Base-by-base conservation (phyloP, 2,329 filamentous ascomycete species). In the Capronia americana region DNA sequence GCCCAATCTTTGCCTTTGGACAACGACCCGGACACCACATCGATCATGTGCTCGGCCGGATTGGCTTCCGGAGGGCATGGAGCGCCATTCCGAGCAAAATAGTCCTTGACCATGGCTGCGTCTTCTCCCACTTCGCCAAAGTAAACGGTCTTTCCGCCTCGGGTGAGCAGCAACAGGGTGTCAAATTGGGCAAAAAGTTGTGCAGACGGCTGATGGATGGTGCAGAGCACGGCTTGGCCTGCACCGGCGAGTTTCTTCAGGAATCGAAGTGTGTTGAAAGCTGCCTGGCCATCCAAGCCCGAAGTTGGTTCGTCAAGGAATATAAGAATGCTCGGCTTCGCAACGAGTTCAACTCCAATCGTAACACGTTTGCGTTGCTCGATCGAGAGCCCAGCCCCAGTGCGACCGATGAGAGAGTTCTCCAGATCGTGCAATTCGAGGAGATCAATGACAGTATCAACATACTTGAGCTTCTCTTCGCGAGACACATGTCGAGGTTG, bases 231-330 rank as follows among this genome's bases (percentile, higher is more conserved):
- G 3, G 88, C 88, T 72, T 91, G 87, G 0, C 88, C 88, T 24
- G 87, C 85, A 12, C 82, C 79, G 24, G 87, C 83, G 1, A 91
- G 80, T 71, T 90, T 90, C 75, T 86, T 85, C 54, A 91, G 75
- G 77, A 91, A 90, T 2, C 85, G 82, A 2, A 90, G 82, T 41
- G 90, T 90, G 0, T 85, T 88, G 75, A 83, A 90, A 0, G 89
- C 88, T 1, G 86, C 86, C 69, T 90, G 88, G 7, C 85, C 86
- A 73, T 91, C 89, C 0, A 91, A 83, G 63, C 89, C 88, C 60
- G 85, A 88, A 0, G 89, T 91, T 1, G 89, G 89, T 72, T 92
- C 89, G 71, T 91, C 89, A 12, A 91, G 76, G 79, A 91, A 91
- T 41, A 91, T 82, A 0, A 91, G 78, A 1, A 90, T 82, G 26